phyloP scores from a whole-genome alignment of 2,329 filamentous ascomycete species.

The Cercospora janseana region DNA sequence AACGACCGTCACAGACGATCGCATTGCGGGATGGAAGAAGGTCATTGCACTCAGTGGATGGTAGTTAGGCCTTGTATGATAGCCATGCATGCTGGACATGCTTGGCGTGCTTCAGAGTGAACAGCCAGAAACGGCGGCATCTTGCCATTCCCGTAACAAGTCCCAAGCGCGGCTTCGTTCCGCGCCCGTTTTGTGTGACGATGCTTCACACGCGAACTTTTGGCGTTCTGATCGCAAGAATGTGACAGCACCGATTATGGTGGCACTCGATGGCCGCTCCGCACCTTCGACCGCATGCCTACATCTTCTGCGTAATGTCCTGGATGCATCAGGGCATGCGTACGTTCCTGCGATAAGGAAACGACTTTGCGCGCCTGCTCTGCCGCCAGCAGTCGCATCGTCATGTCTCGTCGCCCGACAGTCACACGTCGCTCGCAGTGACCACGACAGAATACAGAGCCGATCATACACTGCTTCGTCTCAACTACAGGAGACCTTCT shows the following conservation, averaged over 20 bases:
- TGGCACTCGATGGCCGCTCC: slow-evolving; percentile 28
- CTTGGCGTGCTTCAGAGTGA: background rate
- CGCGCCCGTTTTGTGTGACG: background rate
- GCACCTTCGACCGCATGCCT: slow-evolving; percentile 60
- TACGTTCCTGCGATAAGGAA: slow-evolving; percentile 34
- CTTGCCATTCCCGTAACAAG: background rate
- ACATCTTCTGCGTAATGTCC: slow-evolving; percentile 70
- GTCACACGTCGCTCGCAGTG: slow-evolving; percentile 16
- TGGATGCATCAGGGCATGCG: slow-evolving; percentile 47
- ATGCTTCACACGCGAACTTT: slow-evolving; percentile 3
- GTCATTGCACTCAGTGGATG: slow-evolving; percentile 41
- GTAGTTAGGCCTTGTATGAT: slow-evolving; percentile 11
- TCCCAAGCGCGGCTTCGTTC: slow-evolving; percentile 1
- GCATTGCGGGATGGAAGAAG: slow-evolving; percentile 51
- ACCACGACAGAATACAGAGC: slow-evolving; percentile 26
- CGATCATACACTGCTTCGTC: slow-evolving; percentile 27
- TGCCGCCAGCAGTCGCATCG: slow-evolving; percentile 2
- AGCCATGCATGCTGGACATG: slow-evolving; percentile 1
- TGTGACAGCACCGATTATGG: slow-evolving; percentile 27
- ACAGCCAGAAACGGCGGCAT: too few species aligned
- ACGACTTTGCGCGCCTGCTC: slow-evolving; percentile 7
- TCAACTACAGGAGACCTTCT: slow-evolving; percentile 27
- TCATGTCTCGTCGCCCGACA: background rate
- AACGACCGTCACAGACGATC: slow-evolving; percentile 47
- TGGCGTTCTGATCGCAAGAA: slow-evolving; percentile 2